Base-by-base conservation (phyloP, 495 filamentous ascomycete species). In the Stereocaulon alpinum region DNA sequence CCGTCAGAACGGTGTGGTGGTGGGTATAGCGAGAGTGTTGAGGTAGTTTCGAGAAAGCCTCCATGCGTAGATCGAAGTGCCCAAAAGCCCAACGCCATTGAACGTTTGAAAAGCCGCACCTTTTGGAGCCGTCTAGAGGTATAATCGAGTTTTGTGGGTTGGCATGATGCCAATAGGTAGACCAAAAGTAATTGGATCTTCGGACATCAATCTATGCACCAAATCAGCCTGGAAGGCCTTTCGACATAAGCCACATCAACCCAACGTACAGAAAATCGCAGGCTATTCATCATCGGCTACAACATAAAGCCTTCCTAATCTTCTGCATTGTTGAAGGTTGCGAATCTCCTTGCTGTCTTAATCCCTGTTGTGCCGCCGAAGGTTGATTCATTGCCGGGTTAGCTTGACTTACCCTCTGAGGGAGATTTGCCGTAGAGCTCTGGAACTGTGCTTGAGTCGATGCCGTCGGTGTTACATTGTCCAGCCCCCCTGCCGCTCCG, bases 381-480 rank as follows among this genome's bases (percentile, higher is more conserved):
- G 81, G 80, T 61, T 72, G 78, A 61, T 73, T 75, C 70, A 80
- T 72, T 32, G 71, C 73, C 58, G 78, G 79, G 64, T 83, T 84
- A 22, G 75, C 74, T 56, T 78, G 75, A 64, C 77, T 83, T 67
- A 86, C 77, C 61, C 83, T 78, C 60, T 80, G 81, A 29, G 86
- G 83, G 59, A 94, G 81, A 72, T 94, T 90, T 64, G 88, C 86
- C 66, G 85, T 87, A 73, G 87, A 91, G 77, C 84, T 87, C 74
- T 91, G 87, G 77, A 94, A 95, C 68, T 95, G 90, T 59, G 90
- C 89, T 71, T 89, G 86, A 58, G 86, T 91, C 66, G 88, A 91
- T 62, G 84, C 84, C 57, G 87, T 81, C 60, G 91, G 87, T 61
- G 91, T 94, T 69, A 77, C 78, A 67, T 80, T 81, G 63, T 92